phyloP scores from a whole-genome alignment of 2,329 filamentous ascomycete species.

The Neoarthrinium moseri region DNA sequence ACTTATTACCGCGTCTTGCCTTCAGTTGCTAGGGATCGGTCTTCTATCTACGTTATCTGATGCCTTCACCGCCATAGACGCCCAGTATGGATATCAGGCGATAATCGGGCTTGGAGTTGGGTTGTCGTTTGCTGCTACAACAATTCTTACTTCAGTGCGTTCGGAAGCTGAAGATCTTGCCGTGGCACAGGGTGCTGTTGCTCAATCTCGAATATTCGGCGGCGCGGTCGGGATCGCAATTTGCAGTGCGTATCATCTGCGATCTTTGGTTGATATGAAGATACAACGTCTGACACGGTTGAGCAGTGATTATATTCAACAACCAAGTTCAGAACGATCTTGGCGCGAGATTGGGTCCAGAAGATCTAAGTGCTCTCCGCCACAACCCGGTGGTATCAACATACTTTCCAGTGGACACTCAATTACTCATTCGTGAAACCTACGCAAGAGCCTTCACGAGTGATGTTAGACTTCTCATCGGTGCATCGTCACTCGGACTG shows the following conservation, averaged over 20 bases:
- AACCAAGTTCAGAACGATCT: slow-evolving; percentile 37
- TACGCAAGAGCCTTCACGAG: slow-evolving; percentile 46
- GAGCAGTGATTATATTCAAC: slow-evolving; percentile 48
- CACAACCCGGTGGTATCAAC: slow-evolving; percentile 41
- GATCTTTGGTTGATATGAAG: not conserved
- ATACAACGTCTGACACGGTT: not conserved
- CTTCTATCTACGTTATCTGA: slow-evolving; percentile 45
- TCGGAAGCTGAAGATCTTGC: slow-evolving; percentile 49
- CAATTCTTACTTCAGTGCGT: slow-evolving; percentile 56
- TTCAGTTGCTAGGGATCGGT: slow-evolving; percentile 53
- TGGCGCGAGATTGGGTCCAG: slow-evolving; percentile 29
- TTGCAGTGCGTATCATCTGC: slow-evolving; percentile 37
- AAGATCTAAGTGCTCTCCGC: slow-evolving; percentile 41
- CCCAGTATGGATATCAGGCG: slow-evolving; percentile 54
- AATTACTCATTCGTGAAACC: slow-evolving; percentile 34
- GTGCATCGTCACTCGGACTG: slow-evolving; percentile 41
- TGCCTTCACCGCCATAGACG: slow-evolving; percentile 30
- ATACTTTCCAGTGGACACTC: slow-evolving; percentile 30
- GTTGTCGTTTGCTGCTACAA: slow-evolving; percentile 54
- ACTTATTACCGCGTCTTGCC: slow-evolving; percentile 44
- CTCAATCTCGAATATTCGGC: slow-evolving; percentile 59
- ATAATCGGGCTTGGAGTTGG: slow-evolving; percentile 60
- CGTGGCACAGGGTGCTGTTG: slow-evolving; percentile 57
- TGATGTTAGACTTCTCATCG: slow-evolving; percentile 46
- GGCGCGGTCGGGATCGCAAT: slow-evolving; percentile 58